These are phyloP conservation scores for Aspergillus aculeatus DNA, from an alignment of 2,329 filamentous ascomycete species.

Conservation along the genomic window DNA sequence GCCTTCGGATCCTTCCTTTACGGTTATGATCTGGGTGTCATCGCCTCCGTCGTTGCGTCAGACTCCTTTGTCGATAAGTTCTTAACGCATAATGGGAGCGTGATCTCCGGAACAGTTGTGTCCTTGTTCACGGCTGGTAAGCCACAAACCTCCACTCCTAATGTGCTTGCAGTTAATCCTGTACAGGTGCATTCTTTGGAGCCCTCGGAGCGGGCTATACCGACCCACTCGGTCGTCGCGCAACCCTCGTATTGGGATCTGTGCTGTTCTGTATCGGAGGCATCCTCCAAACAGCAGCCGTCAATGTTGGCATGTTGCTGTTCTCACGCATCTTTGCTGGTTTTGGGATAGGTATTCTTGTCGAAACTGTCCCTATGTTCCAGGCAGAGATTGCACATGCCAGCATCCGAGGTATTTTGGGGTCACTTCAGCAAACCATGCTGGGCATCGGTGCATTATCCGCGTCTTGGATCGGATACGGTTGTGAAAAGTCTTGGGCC, in stretches of 20 bases:
- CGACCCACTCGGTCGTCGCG: slow-evolving; percentile 6
- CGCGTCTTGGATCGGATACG: slow-evolving; percentile 11
- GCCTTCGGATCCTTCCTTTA: slow-evolving; percentile 9
- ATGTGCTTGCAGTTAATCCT: background rate
- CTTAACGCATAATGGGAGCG: background rate
- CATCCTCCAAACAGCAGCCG: background rate
- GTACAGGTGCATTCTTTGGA: slow-evolving; percentile 6
- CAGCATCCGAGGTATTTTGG: slow-evolving; percentile 2
- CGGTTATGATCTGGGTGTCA: slow-evolving; percentile 10
- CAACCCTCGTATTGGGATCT: background rate
- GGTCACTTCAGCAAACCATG: slow-evolving; percentile 2
- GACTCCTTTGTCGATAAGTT: slow-evolving; percentile 7
- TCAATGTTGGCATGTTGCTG: slow-evolving; percentile 8
- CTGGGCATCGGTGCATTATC: slow-evolving; percentile 3
- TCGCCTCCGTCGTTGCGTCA: slow-evolving; percentile 7
- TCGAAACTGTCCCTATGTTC: slow-evolving; percentile 6
- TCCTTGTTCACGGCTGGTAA: slow-evolving; percentile 4
- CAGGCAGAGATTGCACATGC: slow-evolving; percentile 11
- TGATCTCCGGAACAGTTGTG: slow-evolving; percentile 5
- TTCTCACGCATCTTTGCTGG: slow-evolving; percentile 8
- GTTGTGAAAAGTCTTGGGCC: slow-evolving; percentile 6
- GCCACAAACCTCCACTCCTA: background rate
- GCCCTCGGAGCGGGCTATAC: slow-evolving; percentile 6
- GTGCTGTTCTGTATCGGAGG: slow-evolving; percentile 8
- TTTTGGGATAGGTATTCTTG: slow-evolving; percentile 6